Base-by-base conservation (phyloP, 2,329 filamentous ascomycete species). In the Aspergillus pseudoterreus region DNA sequence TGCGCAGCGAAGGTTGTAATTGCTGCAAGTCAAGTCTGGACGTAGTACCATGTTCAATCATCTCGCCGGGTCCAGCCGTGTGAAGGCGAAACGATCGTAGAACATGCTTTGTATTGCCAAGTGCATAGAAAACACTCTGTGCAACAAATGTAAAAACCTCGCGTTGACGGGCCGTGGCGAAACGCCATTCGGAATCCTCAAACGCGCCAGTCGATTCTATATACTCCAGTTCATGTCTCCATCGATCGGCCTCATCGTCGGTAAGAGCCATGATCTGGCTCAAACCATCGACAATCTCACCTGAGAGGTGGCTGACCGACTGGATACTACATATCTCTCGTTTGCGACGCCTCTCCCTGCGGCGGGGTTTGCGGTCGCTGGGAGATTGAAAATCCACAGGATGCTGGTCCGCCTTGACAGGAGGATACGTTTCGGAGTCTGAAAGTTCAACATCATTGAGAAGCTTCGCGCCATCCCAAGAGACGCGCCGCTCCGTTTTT, bases 81-180 rank as follows among this genome's bases (percentile, higher is more conserved):
- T 61, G 57, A 24, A 53, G 56, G 47, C 65, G 61, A 59, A 77
- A 76, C 8, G 75, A 76, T 36, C 55, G 62, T 4, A 76, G 47
- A 9, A 78, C 65, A 43, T 74, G 69, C 27, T 58, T 65, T 19
- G 71, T 66, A 47, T 63, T 70, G 54, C 74, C 70, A 42, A 78
- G 54, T 12, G 72, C 66, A 53, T 71, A 78, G 51, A 70, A 73
- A 1, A 76, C 64, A 49, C 73, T 76, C 53, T 77, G 75, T 6
- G 68, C 64, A 46, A 76, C 53, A 53, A 76, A 77, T 4, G 70
- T 62, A 46, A 71, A 74, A 14, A 61, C 65, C 41, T 68, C 57
- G 15, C 68, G 68, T 51, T 74, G 71, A 4, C 61, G 60, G 36
- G 54, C 50, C n/a, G 70, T 70, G 42, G 71, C 69, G 58, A 65